Percentiles rank a stretch among this genome's conserved stretches.
Evolutionary conservation across 768 basidiomycete species (phyloP).

Genomic region (Epithele typhae): DNA sequence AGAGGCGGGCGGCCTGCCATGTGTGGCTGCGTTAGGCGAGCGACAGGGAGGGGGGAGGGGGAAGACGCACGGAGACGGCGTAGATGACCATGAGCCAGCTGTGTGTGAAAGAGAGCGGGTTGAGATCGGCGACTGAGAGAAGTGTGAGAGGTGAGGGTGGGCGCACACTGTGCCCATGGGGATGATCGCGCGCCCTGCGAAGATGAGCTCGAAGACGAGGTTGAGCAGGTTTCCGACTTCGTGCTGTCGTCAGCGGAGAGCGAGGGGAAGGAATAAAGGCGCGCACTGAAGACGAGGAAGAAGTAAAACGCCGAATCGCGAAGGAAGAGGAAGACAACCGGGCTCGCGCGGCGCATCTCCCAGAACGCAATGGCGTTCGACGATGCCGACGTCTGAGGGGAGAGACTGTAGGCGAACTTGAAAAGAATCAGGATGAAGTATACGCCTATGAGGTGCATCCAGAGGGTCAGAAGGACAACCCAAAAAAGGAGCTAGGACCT

Average conservation of each 20-base stretch:
- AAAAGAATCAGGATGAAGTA: constrained; percentile 9
- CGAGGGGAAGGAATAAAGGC: background rate
- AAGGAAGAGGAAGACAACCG: constrained; percentile 7
- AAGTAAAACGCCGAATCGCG: constrained; percentile 11
- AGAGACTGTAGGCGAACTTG: constrained; percentile 5
- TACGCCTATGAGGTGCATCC: background rate
- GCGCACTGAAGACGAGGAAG: constrained; percentile 1
- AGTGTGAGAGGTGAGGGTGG: no score
- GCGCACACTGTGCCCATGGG: background rate
- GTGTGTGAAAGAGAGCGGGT: no score
- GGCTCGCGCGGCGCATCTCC: constrained; percentile 5
- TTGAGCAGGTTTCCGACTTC: constrained; percentile 2
- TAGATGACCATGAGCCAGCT: constrained; percentile 7
- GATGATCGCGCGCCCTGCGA: background rate
- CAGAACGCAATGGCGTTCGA: background rate
- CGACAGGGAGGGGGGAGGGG: no score
- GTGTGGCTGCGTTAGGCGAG: no score
- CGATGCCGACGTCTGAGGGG: background rate
- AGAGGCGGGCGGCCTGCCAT: constrained; percentile 4
- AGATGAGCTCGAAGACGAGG: constrained; percentile 3
- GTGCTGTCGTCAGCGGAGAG: background rate
- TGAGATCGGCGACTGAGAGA: no score
- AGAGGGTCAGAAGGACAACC: no score
- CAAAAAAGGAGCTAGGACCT: background rate
- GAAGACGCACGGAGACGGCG: background rate